phyloP scores from a whole-genome alignment of 2,329 filamentous ascomycete species.

The Cercospora sp. region DNA sequence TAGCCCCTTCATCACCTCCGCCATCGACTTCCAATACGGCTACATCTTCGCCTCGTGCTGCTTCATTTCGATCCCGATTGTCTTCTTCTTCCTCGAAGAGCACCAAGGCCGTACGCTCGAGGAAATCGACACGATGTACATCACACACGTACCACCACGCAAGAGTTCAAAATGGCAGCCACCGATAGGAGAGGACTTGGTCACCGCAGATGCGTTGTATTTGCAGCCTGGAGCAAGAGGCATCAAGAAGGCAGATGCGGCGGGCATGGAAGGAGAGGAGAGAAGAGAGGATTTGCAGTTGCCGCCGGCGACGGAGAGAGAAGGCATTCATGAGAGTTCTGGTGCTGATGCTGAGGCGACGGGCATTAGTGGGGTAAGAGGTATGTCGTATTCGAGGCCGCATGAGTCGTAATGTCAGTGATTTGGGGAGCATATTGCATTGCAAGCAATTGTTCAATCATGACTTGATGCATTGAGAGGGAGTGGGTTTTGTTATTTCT shows the following conservation, averaged over 20 bases:
- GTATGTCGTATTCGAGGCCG: slow-evolving; percentile 26
- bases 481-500: not conserved
- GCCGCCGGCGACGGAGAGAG: slow-evolving; percentile 29
- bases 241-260: slow-evolving; percentile 38
- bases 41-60: slow-evolving; percentile 76
- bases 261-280: slow-evolving; percentile 35
- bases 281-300: slow-evolving; percentile 31
- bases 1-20: slow-evolving; percentile 73
- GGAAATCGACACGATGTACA: slow-evolving; percentile 79
- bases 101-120: slow-evolving; percentile 72
- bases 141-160: slow-evolving; percentile 43
- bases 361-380: slow-evolving; percentile 32
- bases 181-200: slow-evolving; percentile 35
- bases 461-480: not conserved
- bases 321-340: slow-evolving; percentile 36
- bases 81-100: slow-evolving; percentile 79
- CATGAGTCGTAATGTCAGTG: not conserved
- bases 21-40: slow-evolving; percentile 72
- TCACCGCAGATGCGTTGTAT: slow-evolving; percentile 36
- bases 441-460: not conserved
- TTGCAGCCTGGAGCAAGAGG: slow-evolving; percentile 36
- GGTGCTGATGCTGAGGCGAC: slow-evolving; percentile 32
- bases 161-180: slow-evolving; percentile 40
- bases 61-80: slow-evolving; percentile 62
- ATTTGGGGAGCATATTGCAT: not conserved